Percentiles rank a stretch among this genome's conserved stretches.
Conservation (phyloP, 352 stramenopile species). For the Elongisporangium prolatum region DNA sequence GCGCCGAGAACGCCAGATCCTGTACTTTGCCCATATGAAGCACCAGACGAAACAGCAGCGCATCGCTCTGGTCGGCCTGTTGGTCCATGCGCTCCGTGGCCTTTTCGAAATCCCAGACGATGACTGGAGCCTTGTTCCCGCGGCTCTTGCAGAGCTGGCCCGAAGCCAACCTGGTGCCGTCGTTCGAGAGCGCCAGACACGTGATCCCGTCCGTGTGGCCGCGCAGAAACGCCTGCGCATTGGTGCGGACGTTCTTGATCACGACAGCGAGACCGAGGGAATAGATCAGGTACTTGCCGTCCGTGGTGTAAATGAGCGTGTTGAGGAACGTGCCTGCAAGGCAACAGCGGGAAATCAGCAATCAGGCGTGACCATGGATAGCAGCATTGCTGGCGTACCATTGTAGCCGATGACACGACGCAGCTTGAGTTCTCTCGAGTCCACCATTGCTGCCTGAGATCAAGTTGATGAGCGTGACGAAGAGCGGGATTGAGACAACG, state of each 20-base stretch:
- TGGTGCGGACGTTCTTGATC: conserved; percentile 70
- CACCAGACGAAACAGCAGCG: conserved; percentile 88
- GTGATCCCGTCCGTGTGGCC: conserved; percentile 92
- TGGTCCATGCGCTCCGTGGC: conserved; percentile 67
- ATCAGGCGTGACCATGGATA: too few relatives aligned
- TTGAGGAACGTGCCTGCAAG: conserved; percentile 45
- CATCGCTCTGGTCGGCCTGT: conserved; percentile 62
- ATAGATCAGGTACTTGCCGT: conserved; percentile 82
- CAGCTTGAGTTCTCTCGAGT: conserved; percentile 70
- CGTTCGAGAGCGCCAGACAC: conserved; percentile 89
- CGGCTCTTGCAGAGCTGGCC: conserved; percentile 90
- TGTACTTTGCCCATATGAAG: conserved; percentile 96
- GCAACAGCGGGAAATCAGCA: too few relatives aligned
- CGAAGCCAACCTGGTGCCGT: conserved; percentile 84
- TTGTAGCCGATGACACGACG: conserved; percentile 81
- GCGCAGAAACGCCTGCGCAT: conserved; percentile 87
- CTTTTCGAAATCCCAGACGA: conserved; percentile 92
- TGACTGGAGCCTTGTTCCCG: conserved; percentile 93
- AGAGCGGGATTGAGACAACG: neutral
- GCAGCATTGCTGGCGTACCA: conserved; percentile 41
- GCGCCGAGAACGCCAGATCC: conserved; percentile 87
- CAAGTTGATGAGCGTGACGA: neutral
- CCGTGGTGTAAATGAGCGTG: conserved; percentile 76
- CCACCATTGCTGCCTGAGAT: conserved; percentile 33
- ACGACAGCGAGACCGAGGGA: conserved; percentile 84